phyloP scores from a whole-genome alignment of 2,329 filamentous ascomycete species.

The Aureobasidium leucospermi region DNA sequence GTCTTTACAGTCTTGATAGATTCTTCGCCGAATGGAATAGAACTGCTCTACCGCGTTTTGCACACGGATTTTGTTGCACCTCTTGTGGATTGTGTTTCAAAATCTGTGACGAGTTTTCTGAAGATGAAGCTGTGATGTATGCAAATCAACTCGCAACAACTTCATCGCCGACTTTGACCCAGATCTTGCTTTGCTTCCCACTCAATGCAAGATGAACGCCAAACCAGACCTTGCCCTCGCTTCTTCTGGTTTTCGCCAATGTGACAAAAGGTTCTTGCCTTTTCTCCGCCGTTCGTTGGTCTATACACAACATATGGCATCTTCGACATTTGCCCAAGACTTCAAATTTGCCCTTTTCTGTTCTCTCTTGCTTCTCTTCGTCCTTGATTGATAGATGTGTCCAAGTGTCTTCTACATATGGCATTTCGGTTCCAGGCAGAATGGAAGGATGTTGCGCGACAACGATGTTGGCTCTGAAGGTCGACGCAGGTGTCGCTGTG shows the following conservation, averaged over 20 bases:
- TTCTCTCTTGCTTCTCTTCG: conserved; percentile 20
- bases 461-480: conserved; percentile 86
- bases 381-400: conserved; percentile 37
- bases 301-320: conserved; percentile 94
- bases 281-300: conserved; percentile 72
- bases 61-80: too few relatives aligned
- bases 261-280: conserved; percentile 83
- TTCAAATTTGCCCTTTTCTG: conserved; percentile 53
- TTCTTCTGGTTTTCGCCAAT: conserved; percentile 75
- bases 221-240: conserved; percentile 81
- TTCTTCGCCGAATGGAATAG: too few relatives aligned
- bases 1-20: too few relatives aligned
- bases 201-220: conserved; percentile 55
- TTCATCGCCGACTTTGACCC: conserved; percentile 18
- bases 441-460: conserved; percentile 46
- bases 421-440: conserved; percentile 38
- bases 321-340: conserved; percentile 77
- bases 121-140: too few relatives aligned
- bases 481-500: conserved; percentile 60
- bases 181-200: conserved; percentile 2
- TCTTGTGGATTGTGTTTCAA: too few relatives aligned
- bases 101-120: too few relatives aligned
- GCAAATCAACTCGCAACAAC: not conserved
- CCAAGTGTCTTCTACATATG: conserved; percentile 82
- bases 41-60: too few relatives aligned